A percentile compares a stretch with the other conserved stretches of the same genome.
phyloP scores from a whole-genome alignment of 306 rosid species.

The Cyclanthera cordifolia region DNA sequence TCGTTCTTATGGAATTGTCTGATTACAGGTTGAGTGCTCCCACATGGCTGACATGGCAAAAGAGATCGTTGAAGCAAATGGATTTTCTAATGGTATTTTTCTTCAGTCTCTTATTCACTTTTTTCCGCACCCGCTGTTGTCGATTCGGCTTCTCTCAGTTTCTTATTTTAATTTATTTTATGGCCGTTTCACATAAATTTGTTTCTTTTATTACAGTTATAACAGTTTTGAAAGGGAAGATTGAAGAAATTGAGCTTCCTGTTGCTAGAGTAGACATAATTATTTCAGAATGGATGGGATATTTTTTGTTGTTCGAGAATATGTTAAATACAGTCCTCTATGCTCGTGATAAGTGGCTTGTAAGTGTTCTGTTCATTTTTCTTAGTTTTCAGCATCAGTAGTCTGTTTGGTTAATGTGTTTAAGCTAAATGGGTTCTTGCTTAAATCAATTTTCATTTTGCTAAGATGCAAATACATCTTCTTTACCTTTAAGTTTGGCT shows the following conservation, averaged over 20 bases:
- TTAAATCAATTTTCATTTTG: not conserved
- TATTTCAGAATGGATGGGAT: constrained; percentile 99
- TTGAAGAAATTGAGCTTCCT: constrained; percentile 93
- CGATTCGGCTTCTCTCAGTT: constrained; percentile 13
- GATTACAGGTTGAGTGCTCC: constrained; percentile 84
- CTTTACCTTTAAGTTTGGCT: not conserved
- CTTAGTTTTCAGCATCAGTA: not conserved
- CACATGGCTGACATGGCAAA: constrained; percentile 95
- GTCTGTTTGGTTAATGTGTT: not conserved
- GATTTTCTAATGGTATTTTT: constrained; percentile 56
- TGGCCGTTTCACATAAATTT: not conserved
- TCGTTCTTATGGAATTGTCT: constrained; percentile 4
- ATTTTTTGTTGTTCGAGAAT: constrained; percentile 90
- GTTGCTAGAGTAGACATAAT: constrained; percentile 84
- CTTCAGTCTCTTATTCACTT: not conserved
- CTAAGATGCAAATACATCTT: not conserved
- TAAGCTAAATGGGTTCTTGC: not conserved
- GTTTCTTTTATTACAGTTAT: constrained; percentile 35
- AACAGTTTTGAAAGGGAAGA: constrained; percentile 89
- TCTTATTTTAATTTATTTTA: not conserved
- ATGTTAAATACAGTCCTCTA: constrained; percentile 84
- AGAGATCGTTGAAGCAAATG: constrained; percentile 79
- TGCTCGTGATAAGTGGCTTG: constrained; percentile 99
- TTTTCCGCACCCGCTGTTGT: not conserved
- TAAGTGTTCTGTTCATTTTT: constrained; percentile 26